Base-by-base conservation (phyloP, 768 basidiomycete genomes). In the Coprinopsis cinerea region DNA sequence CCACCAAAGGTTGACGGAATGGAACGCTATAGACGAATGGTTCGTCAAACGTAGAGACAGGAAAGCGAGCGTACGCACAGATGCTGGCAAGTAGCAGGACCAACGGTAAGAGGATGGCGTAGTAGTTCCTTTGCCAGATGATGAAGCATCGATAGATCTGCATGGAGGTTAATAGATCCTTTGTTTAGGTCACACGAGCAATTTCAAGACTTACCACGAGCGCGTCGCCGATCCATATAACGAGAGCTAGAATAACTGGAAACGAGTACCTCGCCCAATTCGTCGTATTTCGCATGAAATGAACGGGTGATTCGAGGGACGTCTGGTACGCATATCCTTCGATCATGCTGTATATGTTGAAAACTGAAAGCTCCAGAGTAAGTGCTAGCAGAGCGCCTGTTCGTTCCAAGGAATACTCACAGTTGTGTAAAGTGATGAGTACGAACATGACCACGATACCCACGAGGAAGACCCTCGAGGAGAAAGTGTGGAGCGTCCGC, bases 121-220 rank as follows among this genome's bases (percentile, higher is more conserved):
- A 47, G 14, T 44, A 54, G 25, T 54, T 56, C 26, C 52, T 48
- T 30, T 59, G 49, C 65, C 65, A 66, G n/a, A 66, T 58, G 30
- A 62, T 52, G 39, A 59, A 66, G 46, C 63, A 64, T 17, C 63
- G 60, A 47, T 63, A 66, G 34, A 64, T 64, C 64, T 64, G 44
- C n/a, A n/a, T n/a, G n/a, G n/a, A n/a, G n/a, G 41, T 26, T n/a
- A 39, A 27, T 23, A 24, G 23, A 5, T 43, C 9, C 7, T 27
- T 4, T 9, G 9, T 22, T 15, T 5, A 27, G 36, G 10, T 6
- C 18, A 4, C 3, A 23, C 27, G 32, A 18, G 14, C 13, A n/a
- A 22, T 35, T 18, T 37, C 34, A 28, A 7, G 24, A 58, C 61
- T 20, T 18, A 62, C 63, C 27, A 63, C 63, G 14, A 67, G 59